Evolutionary conservation across 1,139 yeast species (phyloP).

Genomic region (Yamadazyma spencermartinsiae): DNA sequence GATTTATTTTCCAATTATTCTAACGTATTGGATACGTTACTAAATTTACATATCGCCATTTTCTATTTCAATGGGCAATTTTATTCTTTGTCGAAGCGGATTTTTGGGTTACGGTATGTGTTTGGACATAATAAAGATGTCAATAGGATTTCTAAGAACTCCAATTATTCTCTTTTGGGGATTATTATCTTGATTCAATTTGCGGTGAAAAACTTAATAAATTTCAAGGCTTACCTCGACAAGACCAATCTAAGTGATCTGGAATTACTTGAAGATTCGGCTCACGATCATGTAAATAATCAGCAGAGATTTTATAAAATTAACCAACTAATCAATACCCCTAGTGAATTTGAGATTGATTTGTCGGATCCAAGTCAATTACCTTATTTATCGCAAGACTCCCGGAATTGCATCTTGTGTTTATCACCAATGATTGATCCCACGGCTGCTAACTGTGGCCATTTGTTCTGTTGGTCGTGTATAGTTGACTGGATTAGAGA

Average conservation of each 20-base stretch:
- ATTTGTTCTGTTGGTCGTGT: slow-evolving; percentile 90
- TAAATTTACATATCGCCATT: slow-evolving; percentile 73
- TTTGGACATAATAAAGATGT: slow-evolving; percentile 61
- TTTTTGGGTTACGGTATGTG: slow-evolving; percentile 79
- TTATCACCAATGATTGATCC: slow-evolving; percentile 80
- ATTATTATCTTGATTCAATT: slow-evolving; percentile 64
- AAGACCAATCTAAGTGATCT: slow-evolving; percentile 16
- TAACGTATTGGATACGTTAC: slow-evolving; percentile 48
- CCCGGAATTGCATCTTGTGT: slow-evolving; percentile 83
- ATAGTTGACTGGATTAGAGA: slow-evolving; percentile 88
- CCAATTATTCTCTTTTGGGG: slow-evolving; percentile 81
- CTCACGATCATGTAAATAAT: slow-evolving; percentile 7
- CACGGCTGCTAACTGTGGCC: slow-evolving; percentile 88
- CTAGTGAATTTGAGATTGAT: slow-evolving; percentile 25
- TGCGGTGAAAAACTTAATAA: slow-evolving; percentile 43
- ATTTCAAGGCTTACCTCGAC: slow-evolving; percentile 31
- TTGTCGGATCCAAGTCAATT: slow-evolving; percentile 57
- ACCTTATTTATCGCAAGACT: slow-evolving; percentile 68
- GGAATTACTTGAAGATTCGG: slow-evolving; percentile 12
- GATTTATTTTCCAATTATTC: slow-evolving; percentile 37
- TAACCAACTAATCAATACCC: slow-evolving; percentile 18
- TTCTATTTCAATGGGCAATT: slow-evolving; percentile 82
- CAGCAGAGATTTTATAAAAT: slow-evolving; percentile 14
- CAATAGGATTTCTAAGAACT: slow-evolving; percentile 40
- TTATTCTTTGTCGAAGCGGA: slow-evolving; percentile 72